These are phyloP conservation scores for Cryptosporidium viatorum DNA, from an alignment of 169 alveolate genomes.

Conservation along the genomic window DNA sequence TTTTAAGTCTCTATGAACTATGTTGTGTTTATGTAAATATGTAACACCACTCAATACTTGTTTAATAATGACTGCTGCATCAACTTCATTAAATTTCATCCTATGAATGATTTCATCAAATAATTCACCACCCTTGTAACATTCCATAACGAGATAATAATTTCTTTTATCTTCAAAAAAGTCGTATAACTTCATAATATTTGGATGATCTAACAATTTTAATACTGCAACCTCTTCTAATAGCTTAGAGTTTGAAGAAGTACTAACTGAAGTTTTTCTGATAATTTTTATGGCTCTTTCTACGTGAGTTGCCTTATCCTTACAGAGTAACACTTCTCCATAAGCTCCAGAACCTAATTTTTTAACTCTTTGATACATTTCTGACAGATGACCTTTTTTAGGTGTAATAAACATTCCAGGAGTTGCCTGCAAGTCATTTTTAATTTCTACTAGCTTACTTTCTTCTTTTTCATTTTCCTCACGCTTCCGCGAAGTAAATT, in stretches of 20 bases:
- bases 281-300: constrained; percentile 90
- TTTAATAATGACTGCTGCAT: constrained; percentile 91
- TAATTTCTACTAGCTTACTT: neutral
- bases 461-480: constrained; percentile 6
- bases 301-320: constrained; percentile 81
- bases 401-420: constrained; percentile 73
- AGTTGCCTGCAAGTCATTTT: constrained; percentile 58
- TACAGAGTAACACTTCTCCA: constrained; percentile 89
- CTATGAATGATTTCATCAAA: constrained; percentile 90
- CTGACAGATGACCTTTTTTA: constrained; percentile 82
- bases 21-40: constrained; percentile 90
- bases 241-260: constrained; percentile 72
- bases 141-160: constrained; percentile 91
- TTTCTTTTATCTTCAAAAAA: constrained; percentile 88
- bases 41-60: constrained; percentile 91
- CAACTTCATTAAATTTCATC: constrained; percentile 88
- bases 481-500: constrained; percentile 18
- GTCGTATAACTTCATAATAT: constrained; percentile 92
- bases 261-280: constrained; percentile 78
- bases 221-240: constrained; percentile 89
- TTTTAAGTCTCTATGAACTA: constrained; percentile 91
- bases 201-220: constrained; percentile 94
- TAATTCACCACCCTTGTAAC: constrained; percentile 93
- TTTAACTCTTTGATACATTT: constrained; percentile 83
- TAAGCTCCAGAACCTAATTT: constrained; percentile 94